Evolutionary conservation across 2,329 filamentous ascomycete species (phyloP).

Genomic region (Sphaceloma murrayae): DNA sequence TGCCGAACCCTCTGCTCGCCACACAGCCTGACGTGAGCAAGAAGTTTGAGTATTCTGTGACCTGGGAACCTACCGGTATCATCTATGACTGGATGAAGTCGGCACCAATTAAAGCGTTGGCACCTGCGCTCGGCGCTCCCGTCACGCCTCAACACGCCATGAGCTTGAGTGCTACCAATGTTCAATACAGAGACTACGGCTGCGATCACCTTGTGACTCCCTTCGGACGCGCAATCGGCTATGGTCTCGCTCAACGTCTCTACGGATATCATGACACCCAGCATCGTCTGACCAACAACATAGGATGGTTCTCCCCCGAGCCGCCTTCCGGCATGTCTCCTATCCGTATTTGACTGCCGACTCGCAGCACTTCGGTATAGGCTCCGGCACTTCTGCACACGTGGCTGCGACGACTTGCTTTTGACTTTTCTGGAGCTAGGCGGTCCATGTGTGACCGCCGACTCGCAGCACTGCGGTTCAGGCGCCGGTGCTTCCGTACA

Average conservation of each 20-base stretch:
- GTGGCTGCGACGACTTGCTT: neutral
- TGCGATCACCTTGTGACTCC: neutral
- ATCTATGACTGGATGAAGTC: too few species aligned
- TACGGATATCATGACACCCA: neutral
- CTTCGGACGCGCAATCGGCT: neutral
- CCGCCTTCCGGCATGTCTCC: slow-evolving; percentile 1
- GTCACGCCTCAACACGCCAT: neutral
- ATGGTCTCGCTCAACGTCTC: neutral
- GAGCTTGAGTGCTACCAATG: neutral
- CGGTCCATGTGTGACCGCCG: too few species aligned
- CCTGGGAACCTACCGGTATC: neutral
- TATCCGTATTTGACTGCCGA: neutral
- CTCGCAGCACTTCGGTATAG: neutral
- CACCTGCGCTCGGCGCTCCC: too few species aligned
- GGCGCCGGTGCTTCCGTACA: neutral
- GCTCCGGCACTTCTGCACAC: neutral
- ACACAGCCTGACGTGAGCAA: neutral
- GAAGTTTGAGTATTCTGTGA: neutral
- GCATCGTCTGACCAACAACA: neutral
- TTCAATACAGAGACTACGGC: neutral
- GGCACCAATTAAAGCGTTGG: too few species aligned
- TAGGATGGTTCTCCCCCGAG: neutral
- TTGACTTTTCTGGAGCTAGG: too few species aligned
- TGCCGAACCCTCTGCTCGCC: neutral
- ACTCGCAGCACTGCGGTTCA: neutral